phyloP scores from a whole-genome alignment of 768 basidiomycete genomes.

The Mycena kentingensis region DNA sequence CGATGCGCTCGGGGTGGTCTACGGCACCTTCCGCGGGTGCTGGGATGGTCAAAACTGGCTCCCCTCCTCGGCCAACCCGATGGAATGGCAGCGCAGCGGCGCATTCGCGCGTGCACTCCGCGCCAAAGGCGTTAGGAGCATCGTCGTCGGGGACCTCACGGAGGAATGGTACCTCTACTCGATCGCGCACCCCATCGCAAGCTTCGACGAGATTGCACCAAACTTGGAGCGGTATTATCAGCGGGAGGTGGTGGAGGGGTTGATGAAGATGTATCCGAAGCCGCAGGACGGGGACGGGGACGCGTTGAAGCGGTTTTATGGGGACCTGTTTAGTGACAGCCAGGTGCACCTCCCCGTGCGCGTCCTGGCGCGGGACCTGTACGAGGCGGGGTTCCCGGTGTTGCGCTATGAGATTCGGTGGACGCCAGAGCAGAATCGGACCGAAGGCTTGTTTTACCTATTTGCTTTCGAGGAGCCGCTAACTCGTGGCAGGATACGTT shows the following conservation, averaged over 20 bases:
- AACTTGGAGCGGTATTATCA: conserved; percentile 68
- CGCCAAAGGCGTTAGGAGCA: conserved; percentile 60
- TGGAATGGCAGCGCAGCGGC: conserved; percentile 69
- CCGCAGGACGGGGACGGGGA: conserved; percentile 44
- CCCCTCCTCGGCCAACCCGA: conserved; percentile 50
- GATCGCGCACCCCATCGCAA: conserved; percentile 60
- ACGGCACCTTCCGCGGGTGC: conserved; percentile 71
- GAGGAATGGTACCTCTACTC: conserved; percentile 83
- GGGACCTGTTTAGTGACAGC: conserved; percentile 58
- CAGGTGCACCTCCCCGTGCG: conserved; percentile 72
- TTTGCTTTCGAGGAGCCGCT: background rate
- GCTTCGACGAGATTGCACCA: conserved; percentile 50
- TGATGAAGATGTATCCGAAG: conserved; percentile 47
- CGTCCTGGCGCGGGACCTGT: conserved; percentile 61
- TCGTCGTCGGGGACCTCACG: conserved; percentile 67
- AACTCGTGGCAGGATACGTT: conserved; percentile 51
- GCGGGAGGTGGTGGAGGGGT: conserved; percentile 41
- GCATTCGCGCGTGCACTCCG: conserved; percentile 54
- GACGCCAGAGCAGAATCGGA: conserved; percentile 62
- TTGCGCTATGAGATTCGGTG: conserved; percentile 70
- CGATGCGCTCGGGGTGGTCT: conserved; percentile 49
- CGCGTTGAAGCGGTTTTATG: conserved; percentile 51
- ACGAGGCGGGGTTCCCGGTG: conserved; percentile 58
- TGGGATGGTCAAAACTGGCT: conserved; percentile 65
- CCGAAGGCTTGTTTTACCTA: conserved; percentile 44